Evolutionary conservation across 2,329 filamentous ascomycete species (phyloP).

Genomic region (Hirsutella minnesotensis): DNA sequence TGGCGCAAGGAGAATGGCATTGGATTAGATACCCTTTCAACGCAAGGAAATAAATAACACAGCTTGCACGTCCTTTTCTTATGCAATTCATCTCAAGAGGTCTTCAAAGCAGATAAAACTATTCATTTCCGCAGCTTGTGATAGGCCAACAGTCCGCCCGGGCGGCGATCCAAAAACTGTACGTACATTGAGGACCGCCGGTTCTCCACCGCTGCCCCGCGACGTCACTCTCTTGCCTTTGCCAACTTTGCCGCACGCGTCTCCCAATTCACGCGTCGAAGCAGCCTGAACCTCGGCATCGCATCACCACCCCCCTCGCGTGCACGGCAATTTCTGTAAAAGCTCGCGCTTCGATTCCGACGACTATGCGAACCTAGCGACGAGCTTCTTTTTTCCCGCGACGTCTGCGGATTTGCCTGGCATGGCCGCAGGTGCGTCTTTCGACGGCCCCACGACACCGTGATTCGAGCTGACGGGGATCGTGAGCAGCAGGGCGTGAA

Average conservation of each 20-base stretch:
- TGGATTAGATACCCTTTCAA: not conserved
- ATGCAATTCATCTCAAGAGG: too few relatives aligned
- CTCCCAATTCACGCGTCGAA: conserved; percentile 1
- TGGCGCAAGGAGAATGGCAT: too few relatives aligned
- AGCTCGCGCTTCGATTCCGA: not conserved
- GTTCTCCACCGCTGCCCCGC: conserved; percentile 1
- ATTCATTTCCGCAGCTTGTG: too few relatives aligned
- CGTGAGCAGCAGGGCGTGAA: conserved; percentile 20
- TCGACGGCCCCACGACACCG: not conserved
- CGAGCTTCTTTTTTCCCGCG: not conserved
- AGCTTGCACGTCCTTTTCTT: too few relatives aligned
- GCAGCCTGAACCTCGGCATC: not conserved
- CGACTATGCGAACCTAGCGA: not conserved
- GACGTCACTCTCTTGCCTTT: conserved; percentile 1
- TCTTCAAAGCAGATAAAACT: too few relatives aligned
- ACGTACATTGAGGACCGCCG: too few relatives aligned
- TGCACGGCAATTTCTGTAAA: not conserved
- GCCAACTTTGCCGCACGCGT: conserved; percentile 1
- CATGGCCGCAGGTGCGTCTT: conserved; percentile 24
- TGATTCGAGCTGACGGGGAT: not conserved
- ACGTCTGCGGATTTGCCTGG: not conserved
- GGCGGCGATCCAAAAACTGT: too few relatives aligned
- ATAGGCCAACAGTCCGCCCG: too few relatives aligned
- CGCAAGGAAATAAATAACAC: too few relatives aligned
- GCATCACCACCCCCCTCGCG: not conserved